Base-by-base conservation (phyloP, 176 grass and related monocot genomes). In the Luzula sylvatica region DNA sequence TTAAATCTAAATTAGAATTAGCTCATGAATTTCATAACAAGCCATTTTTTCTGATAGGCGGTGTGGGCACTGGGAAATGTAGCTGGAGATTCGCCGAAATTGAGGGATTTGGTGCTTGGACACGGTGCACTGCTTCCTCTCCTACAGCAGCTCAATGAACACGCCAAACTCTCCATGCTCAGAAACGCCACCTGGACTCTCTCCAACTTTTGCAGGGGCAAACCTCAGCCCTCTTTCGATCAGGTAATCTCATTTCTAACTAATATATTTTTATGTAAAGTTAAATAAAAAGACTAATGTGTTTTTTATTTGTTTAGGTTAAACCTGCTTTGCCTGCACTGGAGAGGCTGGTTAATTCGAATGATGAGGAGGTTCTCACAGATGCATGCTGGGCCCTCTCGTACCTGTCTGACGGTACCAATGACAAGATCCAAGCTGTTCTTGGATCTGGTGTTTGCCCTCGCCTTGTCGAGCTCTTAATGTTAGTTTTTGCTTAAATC, bases 21-120 rank as follows among this genome's bases (percentile, higher is more conserved):
- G n/a, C n/a, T n/a, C n/a, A n/a, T n/a, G n/a, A n/a, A n/a, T n/a
- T n/a, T n/a, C n/a, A n/a, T n/a, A n/a, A n/a, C n/a, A n/a, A n/a
- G n/a, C n/a, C n/a, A n/a, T n/a, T 67, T 75, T 20, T 46, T 49
- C 50, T 59, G 61, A 43, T 38, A 95, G 83, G 89, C 83, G 25
- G 89, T 95, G 7, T 95, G 89, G 89, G 89, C 89, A 46, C 66
- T 95, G 58, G 89, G 89, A 2, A 95, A 95, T 78, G 89, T 95
- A 16, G 89, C 89, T 28, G 89, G 89, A 61, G 88, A 95, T 72
- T 95, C 89, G 8, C 89, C 89, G 47, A 77, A 69, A 53, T 83
- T 83, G 43, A 79, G 89, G 65, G 89, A 95, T 59, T 62, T 95
- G 8, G 89, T 95, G 53, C 83, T 95, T 66, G 69, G 42, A 15